Conservation (phyloP, 2,329 filamentous ascomycete genomes). For the Aspergillus sp. region DNA sequence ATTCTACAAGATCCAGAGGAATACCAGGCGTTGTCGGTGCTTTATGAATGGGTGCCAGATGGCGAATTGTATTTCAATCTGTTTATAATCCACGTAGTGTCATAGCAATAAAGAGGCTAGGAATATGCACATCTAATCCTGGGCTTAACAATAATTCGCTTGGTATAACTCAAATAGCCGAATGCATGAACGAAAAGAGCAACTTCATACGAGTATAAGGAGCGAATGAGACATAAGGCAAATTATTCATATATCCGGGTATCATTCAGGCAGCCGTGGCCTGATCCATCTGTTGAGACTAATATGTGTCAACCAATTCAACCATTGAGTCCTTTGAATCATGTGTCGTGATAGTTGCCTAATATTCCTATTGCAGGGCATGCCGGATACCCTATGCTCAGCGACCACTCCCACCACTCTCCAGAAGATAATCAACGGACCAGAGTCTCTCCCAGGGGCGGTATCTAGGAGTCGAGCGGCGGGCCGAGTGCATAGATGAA, state of each 20-base stretch:
- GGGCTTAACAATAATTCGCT: neutral
- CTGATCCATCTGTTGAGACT: slow-evolving; percentile 12
- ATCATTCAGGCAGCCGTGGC: slow-evolving; percentile 19
- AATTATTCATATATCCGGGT: slow-evolving; percentile 19
- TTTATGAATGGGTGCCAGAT: neutral
- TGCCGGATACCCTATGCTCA: neutral
- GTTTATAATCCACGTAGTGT: neutral
- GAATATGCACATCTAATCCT: neutral
- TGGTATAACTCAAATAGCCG: neutral
- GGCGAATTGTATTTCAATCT: neutral
- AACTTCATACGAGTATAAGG: neutral
- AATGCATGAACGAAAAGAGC: neutral
- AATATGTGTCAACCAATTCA: neutral
- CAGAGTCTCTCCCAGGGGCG: slow-evolving; percentile 47
- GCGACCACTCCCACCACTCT: slow-evolving; percentile 24
- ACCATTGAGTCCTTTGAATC: neutral
- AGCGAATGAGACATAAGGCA: slow-evolving; percentile 1
- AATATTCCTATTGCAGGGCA: neutral
- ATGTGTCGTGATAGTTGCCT: slow-evolving; percentile 2
- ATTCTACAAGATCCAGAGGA: too few species aligned
- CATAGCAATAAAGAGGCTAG: neutral
- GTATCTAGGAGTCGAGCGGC: slow-evolving; percentile 25
- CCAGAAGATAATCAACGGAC: slow-evolving; percentile 46
- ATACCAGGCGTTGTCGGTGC: neutral
- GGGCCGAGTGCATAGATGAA: slow-evolving; percentile 30